Evolutionary conservation across 148 eudicot species (phyloP).

Genomic region (Beta vulgaris): DNA sequence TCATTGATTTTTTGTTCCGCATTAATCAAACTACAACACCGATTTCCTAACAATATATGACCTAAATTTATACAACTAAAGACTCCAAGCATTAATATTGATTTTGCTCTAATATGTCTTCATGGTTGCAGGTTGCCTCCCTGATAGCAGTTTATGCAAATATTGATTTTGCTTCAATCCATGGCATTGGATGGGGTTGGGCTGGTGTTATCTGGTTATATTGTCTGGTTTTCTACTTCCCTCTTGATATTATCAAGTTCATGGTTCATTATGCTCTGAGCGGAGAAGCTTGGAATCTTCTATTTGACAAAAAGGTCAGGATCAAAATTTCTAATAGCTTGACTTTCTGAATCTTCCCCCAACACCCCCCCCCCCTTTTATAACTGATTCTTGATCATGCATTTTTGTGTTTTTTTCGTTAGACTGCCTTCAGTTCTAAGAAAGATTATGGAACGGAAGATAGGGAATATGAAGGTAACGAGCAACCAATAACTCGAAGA

Average conservation of each 20-base stretch:
- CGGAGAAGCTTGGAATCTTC: constrained; percentile 63
- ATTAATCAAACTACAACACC: too few relatives aligned
- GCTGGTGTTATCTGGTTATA: constrained; percentile 78
- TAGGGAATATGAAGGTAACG: constrained; percentile 40
- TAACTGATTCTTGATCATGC: background rate
- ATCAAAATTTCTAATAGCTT: background rate
- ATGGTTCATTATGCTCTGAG: constrained; percentile 52
- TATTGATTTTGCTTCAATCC: constrained; percentile 63
- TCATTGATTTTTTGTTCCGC: too few relatives aligned
- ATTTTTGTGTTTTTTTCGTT: constrained; percentile 20
- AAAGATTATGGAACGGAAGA: constrained; percentile 60
- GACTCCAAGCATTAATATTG: too few relatives aligned
- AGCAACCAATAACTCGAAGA: constrained; percentile 21
- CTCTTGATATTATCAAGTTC: constrained; percentile 67
- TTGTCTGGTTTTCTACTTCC: constrained; percentile 61
- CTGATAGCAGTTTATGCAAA: constrained; percentile 74
- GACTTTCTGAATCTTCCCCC: background rate
- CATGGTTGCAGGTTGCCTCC: constrained; percentile 55
- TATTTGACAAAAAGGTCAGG: constrained; percentile 60
- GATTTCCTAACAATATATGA: too few relatives aligned
- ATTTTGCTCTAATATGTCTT: background rate
- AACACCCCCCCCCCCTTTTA: too few relatives aligned
- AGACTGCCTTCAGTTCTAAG: constrained; percentile 65
- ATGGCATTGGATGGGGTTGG: constrained; percentile 82
- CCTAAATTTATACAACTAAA: too few relatives aligned